Evolutionary conservation across 345 rosid genomes (phyloP), one percentile per base, ranked within the genome.

Genomic region (Salix viminalis): DNA sequence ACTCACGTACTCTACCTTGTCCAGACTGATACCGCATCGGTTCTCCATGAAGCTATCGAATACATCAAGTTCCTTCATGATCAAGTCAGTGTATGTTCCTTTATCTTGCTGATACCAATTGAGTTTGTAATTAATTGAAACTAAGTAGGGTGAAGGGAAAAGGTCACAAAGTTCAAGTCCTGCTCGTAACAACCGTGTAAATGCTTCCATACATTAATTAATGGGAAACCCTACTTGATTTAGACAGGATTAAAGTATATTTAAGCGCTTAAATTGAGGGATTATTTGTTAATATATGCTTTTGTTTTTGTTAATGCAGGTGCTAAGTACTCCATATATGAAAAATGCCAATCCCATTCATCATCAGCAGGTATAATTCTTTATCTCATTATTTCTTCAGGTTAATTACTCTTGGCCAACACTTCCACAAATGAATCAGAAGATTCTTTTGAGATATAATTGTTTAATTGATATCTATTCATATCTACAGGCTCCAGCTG

Each of bases 1-100:
- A 9, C 28, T 56, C 79, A 83, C 64, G 85, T 69, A 73, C 74
- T 10, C 30, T 62, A 12, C 28, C 26, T 70, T 26, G 69, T 14
- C 7, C 81, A 81, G 84, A 81, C 81, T 65, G 84, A 81, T 74
- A 81, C 84, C 2, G 84, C 84, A 65, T 81, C 84, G 56, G 84
- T 81, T 37, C 84, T 81, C 75, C 84, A 81, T 21, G 84, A 81
- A 67, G 84, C 84, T 56, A 81, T 81, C 9, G 84, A 77, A 23
- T 81, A 74, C 79, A 81, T 81, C 64, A 81, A 81, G 69, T 81
- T 74, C 70, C 84, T 81, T n/a, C 84, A 81, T 44, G 84, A 66
- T 66, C 84, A 81, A 81, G 84, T 78, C 72, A 74, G 50, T 74
- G 84, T 81, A 81, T 26, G 84, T 75, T 65, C 50, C 39, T 18